Conservation (phyloP, 2,329 filamentous ascomycete species). For the Talaromyces amestolkiae region DNA sequence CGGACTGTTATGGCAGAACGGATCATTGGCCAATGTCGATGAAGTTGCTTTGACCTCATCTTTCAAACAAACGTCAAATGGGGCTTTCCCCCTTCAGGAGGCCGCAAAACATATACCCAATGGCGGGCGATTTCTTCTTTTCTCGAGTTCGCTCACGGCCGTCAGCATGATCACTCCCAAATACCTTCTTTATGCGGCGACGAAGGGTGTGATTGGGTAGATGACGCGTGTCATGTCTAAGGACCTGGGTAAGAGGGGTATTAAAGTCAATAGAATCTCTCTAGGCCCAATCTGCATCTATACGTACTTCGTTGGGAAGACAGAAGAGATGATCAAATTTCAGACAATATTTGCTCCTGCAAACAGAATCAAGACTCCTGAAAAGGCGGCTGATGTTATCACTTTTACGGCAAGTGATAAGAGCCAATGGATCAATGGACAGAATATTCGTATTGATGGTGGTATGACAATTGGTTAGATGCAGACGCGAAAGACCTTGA, state of each 20-base stretch:
- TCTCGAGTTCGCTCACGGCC: slow-evolving; percentile 35
- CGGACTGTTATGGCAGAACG: slow-evolving; percentile 49
- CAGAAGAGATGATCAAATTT: slow-evolving; percentile 30
- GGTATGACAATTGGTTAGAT: background rate
- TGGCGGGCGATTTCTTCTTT: slow-evolving; percentile 54
- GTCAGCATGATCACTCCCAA: slow-evolving; percentile 41
- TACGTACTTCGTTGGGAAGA: slow-evolving; percentile 53
- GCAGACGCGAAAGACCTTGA: no score
- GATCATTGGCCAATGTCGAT: slow-evolving; percentile 49
- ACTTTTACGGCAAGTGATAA: slow-evolving; percentile 4
- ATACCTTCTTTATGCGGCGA: slow-evolving; percentile 55
- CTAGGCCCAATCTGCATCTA: slow-evolving; percentile 57
- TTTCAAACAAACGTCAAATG: slow-evolving; percentile 58
- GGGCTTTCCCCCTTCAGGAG: no score
- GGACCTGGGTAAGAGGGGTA: slow-evolving; percentile 52
- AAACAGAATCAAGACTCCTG: background rate
- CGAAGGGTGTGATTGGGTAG: slow-evolving; percentile 61
- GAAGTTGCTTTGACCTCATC: slow-evolving; percentile 52
- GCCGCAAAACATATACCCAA: slow-evolving; percentile 50
- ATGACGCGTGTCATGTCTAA: slow-evolving; percentile 56
- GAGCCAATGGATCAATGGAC: slow-evolving; percentile 1
- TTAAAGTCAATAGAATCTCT: slow-evolving; percentile 53
- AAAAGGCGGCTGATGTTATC: slow-evolving; percentile 2
- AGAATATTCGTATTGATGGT: slow-evolving; percentile 5
- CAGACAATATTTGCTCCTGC: background rate